Conservation (phyloP, 495 filamentous ascomycete species). For the Trichoderma asperelloides region DNA sequence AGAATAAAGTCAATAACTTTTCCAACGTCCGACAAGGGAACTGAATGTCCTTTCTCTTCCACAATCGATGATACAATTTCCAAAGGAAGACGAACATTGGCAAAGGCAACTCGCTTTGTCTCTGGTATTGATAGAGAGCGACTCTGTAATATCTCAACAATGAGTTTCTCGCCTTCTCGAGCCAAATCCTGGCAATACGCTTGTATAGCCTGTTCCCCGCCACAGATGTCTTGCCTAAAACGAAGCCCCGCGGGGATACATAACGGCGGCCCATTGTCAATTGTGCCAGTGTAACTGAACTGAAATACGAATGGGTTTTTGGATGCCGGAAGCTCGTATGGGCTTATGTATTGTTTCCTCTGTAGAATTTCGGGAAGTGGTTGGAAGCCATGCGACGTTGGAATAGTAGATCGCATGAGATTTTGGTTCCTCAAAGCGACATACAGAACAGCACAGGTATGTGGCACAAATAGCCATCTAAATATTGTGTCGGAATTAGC, state of each 20-base stretch:
- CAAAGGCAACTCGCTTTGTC: background rate
- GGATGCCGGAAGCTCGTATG: background rate
- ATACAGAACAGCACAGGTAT: slow-evolving; percentile 65
- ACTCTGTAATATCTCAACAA: slow-evolving; percentile 40
- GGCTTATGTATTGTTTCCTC: background rate
- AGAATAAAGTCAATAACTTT: background rate
- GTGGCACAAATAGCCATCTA: slow-evolving; percentile 80
- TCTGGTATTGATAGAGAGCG: background rate
- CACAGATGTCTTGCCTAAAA: slow-evolving; percentile 58
- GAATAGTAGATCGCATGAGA: slow-evolving; percentile 58
- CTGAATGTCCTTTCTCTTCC: background rate
- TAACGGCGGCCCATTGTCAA: slow-evolving; percentile 57
- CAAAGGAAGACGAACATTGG: background rate
- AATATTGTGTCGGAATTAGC: background rate
- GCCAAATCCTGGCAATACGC: slow-evolving; percentile 49
- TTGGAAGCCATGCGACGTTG: slow-evolving; percentile 52
- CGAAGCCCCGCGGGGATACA: slow-evolving; percentile 56
- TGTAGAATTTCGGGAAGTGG: slow-evolving; percentile 9
- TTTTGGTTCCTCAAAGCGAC: slow-evolving; percentile 62
- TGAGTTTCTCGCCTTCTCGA: slow-evolving; percentile 44
- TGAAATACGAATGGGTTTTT: slow-evolving; percentile 7
- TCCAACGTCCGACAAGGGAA: background rate
- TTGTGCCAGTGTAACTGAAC: slow-evolving; percentile 31
- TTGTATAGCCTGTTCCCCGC: slow-evolving; percentile 62
- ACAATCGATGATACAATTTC: background rate